These are phyloP conservation scores for Lagenaria siceraria DNA, from an alignment of 306 rosid species.

Conservation along the genomic window DNA sequence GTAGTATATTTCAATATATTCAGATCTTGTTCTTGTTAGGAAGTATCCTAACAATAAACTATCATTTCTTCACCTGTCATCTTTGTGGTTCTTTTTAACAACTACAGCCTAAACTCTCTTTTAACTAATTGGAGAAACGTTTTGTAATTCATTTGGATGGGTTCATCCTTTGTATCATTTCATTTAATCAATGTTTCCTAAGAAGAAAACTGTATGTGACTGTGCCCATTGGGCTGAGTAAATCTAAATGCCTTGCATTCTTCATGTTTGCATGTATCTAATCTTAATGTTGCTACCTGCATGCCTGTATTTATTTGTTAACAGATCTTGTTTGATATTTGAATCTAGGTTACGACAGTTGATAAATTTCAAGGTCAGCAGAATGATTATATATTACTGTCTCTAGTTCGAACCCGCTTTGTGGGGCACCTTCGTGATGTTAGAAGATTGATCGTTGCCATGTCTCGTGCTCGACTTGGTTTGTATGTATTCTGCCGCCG, in stretches of 20 bases:
- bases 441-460: constrained; percentile 93
- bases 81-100: not conserved
- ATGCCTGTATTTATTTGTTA: not conserved
- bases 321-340: not conserved
- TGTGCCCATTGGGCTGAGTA: not conserved
- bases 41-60: too few species aligned
- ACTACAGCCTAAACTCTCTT: not conserved
- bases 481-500: constrained; percentile 90
- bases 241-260: not conserved
- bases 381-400: constrained; percentile 84
- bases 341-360: constrained; percentile 69
- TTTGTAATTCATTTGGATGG: not conserved
- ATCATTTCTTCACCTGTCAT: not conserved
- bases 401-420: constrained; percentile 85
- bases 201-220: not conserved
- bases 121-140: not conserved
- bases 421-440: constrained; percentile 99
- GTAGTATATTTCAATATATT: too few species aligned
- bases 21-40: too few species aligned
- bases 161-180: not conserved
- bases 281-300: not conserved
- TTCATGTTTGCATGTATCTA: not conserved
- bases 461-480: constrained; percentile 99
- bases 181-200: not conserved
- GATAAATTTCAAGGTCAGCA: constrained; percentile 99